Evolutionary conservation across 2,329 filamentous ascomycete species (phyloP).

Genomic region (Fusarium solani-melongenae): DNA sequence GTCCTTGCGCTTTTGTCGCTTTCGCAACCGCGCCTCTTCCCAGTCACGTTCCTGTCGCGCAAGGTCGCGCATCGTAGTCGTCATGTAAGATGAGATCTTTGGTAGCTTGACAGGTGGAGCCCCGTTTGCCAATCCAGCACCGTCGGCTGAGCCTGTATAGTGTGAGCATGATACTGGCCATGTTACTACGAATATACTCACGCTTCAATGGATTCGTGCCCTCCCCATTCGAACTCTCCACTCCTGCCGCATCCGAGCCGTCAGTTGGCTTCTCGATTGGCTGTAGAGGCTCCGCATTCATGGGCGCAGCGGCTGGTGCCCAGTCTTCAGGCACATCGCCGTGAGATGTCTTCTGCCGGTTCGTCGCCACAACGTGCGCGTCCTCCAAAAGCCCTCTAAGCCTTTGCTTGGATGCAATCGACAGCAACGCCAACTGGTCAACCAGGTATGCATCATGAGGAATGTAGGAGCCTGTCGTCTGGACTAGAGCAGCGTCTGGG

Average conservation of each 20-base stretch:
- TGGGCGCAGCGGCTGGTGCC: slow-evolving; percentile 72
- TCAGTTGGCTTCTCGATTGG: slow-evolving; percentile 38
- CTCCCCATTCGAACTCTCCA: slow-evolving; percentile 64
- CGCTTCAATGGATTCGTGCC: slow-evolving; percentile 69
- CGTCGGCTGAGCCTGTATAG: slow-evolving; percentile 54
- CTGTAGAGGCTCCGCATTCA: slow-evolving; percentile 55
- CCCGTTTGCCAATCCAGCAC: slow-evolving; percentile 49
- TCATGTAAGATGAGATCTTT: slow-evolving; percentile 62
- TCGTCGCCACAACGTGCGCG: slow-evolving; percentile 74
- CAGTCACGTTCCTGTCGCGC: slow-evolving; percentile 74
- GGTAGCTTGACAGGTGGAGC: slow-evolving; percentile 59
- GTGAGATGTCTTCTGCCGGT: slow-evolving; percentile 81
- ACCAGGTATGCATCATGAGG: slow-evolving; percentile 80
- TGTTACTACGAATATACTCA: slow-evolving; percentile 51
- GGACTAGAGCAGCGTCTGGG: slow-evolving; percentile 71
- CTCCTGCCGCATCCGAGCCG: slow-evolving; percentile 27
- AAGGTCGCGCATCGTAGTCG: slow-evolving; percentile 68
- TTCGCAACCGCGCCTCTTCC: slow-evolving; percentile 78
- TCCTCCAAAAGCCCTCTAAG: slow-evolving; percentile 82
- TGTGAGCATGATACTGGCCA: slow-evolving; percentile 27
- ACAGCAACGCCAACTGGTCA: slow-evolving; percentile 85
- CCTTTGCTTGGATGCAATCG: slow-evolving; percentile 84
- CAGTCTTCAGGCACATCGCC: slow-evolving; percentile 83
- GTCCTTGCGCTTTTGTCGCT: slow-evolving; percentile 72
- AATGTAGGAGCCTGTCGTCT: slow-evolving; percentile 75